Evolutionary conservation across 2,329 filamentous ascomycete genomes (phyloP), one percentile per base, ranked within the genome.

Genomic region (Aureobasidium subglaciale): DNA sequence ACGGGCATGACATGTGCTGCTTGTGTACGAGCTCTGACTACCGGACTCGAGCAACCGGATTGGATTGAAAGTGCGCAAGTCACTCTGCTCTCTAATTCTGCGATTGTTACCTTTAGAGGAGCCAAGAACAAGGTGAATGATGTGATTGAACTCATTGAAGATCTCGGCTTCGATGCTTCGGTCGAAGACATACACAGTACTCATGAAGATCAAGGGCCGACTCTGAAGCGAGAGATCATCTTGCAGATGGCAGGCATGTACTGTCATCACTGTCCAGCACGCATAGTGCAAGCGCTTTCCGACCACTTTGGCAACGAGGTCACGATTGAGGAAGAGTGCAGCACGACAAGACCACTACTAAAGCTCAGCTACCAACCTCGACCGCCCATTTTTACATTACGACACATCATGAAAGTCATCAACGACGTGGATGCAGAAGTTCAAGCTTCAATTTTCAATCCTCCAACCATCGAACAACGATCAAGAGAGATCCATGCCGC

Each of bases 401-500:
- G 92, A 46, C 79, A 82, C 7, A 88, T 96, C 38, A 73, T 95
- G 11, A 72, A 75, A 11, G 78, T 81, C 1, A 87, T 96, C 49
- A 76, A 82, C 55, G 77, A 78, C 5, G 77, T 81, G 5, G 86
- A 95, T 63, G 72, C 78, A 1, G 79, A 76, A 0, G 86, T 96
- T 59, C 74, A 73, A 24, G 81, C 85, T 1, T 83, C 80, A 2
- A 80, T 96, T 11, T 85, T 90, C 65, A 88, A 92, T 60, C 85
- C 88, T 0, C 88, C 87, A 0, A 90, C 86, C 0, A 78, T 96
- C 4, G 91, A 96, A 69, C 88, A 96, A 64, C 82, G 88, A 9
- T 88, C 90, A 3, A 82, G 81, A 60, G 74, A 77, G 35, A 88
- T 96, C 66, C 85, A 88, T 59, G 76, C 77, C 18, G 80, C 80